Percentiles rank a stretch among this genome's conserved stretches.
Conservation (phyloP, 2,329 filamentous ascomycete genomes). For the Epichloe baconii region DNA sequence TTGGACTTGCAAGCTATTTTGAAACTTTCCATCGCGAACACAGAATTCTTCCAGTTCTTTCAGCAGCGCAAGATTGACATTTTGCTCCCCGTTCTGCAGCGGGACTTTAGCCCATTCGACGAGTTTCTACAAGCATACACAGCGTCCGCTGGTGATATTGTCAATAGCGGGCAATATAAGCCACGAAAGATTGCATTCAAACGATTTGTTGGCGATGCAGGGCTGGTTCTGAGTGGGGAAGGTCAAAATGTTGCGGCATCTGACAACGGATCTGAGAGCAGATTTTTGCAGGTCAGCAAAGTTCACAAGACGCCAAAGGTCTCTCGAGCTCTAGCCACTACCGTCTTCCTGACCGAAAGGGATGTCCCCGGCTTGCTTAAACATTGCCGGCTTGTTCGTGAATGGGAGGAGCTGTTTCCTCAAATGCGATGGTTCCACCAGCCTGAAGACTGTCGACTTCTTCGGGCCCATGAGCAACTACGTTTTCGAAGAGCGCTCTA, state of each 20-base stretch:
- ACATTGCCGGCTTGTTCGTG: slow-evolving; percentile 22
- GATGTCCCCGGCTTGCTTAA: slow-evolving; percentile 22
- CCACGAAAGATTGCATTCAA: slow-evolving; percentile 27
- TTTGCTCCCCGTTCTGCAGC: slow-evolving; percentile 27
- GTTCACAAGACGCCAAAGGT: background rate
- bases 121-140: slow-evolving; percentile 34
- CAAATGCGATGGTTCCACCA: slow-evolving; percentile 34
- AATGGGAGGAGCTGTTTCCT: slow-evolving; percentile 28
- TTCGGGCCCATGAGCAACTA: slow-evolving; percentile 28
- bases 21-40: slow-evolving; percentile 24
- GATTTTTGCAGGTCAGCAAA: slow-evolving; percentile 13
- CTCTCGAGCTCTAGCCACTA: slow-evolving; percentile 5
- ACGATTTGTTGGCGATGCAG: slow-evolving; percentile 20
- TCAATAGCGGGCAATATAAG: slow-evolving; percentile 21
- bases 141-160: slow-evolving; percentile 25
- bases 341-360: slow-evolving; percentile 17
- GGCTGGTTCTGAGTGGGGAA: slow-evolving; percentile 12
- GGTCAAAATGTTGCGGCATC: background rate
- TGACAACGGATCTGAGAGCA: background rate
- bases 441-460: slow-evolving; percentile 30
- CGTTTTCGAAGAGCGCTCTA: slow-evolving; percentile 38
- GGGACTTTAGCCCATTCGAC: slow-evolving; percentile 31
- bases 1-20: slow-evolving; percentile 29
- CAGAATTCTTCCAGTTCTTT: slow-evolving; percentile 28
- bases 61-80: slow-evolving; percentile 26